Evolutionary conservation across 1,284 basidiomycete species (phyloP).

Genomic region (Apiotrichum sp.): DNA sequence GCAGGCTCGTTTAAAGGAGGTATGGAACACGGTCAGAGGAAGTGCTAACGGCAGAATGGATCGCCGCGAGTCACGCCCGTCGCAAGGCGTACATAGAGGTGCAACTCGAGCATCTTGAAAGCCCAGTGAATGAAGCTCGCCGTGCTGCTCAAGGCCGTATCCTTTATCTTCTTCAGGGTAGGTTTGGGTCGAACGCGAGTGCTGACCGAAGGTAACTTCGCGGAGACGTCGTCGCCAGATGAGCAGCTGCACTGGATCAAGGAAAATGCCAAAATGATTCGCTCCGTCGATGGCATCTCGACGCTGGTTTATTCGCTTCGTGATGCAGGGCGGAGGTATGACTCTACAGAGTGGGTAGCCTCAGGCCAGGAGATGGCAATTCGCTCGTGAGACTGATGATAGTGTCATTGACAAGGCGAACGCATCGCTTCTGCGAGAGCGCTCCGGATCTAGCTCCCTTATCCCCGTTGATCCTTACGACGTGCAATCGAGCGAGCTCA

Average conservation of each 20-base stretch:
- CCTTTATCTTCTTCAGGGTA: conserved; percentile 67
- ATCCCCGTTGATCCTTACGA: conserved; percentile 34
- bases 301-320: conserved; percentile 82
- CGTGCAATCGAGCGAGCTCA: conserved; percentile 67
- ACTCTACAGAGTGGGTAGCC: conserved; percentile 29
- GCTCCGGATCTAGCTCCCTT: conserved; percentile 12
- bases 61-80: conserved; percentile 55
- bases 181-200: no score
- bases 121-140: conserved; percentile 71
- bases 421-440: conserved; percentile 7
- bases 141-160: conserved; percentile 80
- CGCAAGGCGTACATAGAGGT: conserved; percentile 66
- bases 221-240: conserved; percentile 81
- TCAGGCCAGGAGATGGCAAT: no score
- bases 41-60: conserved; percentile 60
- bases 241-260: conserved; percentile 95
- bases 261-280: conserved; percentile 83
- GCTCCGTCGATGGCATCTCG: conserved; percentile 75
- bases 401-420: conserved; percentile 6
- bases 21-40: conserved; percentile 27
- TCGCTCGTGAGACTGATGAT: not conserved
- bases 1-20: conserved; percentile 71
- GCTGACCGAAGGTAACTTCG: conserved; percentile 69
- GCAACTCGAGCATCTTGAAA: conserved; percentile 77
- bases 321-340: conserved; percentile 78